Base-by-base conservation (phyloP, 768 basidiomycete species). In the Psilocybe azurescens region DNA sequence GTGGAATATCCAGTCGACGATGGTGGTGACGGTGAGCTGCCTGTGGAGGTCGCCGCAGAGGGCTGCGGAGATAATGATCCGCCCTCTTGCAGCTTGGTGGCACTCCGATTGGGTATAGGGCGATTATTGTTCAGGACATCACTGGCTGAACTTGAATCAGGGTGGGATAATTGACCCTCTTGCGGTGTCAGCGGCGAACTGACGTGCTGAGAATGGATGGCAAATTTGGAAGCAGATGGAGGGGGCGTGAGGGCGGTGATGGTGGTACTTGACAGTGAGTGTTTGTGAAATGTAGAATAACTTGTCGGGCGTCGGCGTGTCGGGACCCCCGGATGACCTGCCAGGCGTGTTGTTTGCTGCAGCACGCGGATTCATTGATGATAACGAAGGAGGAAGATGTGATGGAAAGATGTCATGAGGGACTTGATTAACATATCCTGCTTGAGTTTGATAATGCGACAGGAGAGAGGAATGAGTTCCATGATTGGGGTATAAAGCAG, bases 1-100 rank as follows among this genome's bases (percentile, higher is more conserved):
- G 81, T 79, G 29, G 81, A 78, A 60, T 82, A 87, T 53, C 86
- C 87, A 8, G 78, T 76, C 33, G 86, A 88, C 9, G 88, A 87
- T 32, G 84, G 81, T 28, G 84, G 81, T 5, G 84, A 78, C 16
- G 89, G 86, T 3, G 86, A 86, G 57, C 79, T 84, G 36, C 81
- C 83, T 14, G 78, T 77, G 4, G 82, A 85, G 11, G 80, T 74
- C 11, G 70, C 64, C 2, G 55, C 72, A 69, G 53, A 71, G 18
- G 39, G 61, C 32, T 60, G 53, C 14, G 54, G 72, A 47, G 69
- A 70, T 52, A 59, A 65, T 18, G 10, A 11, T 32, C 41, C 33
- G n/a, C 58, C 53, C 18, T 60, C 58, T 18, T 49, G 60, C n/a
- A 20, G 13, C 32, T 47, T 51, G 16, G 50, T 32, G 29, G 32